These are phyloP conservation scores for Starmerella kuoi DNA, from an alignment of 805 yeast genomes.

Conservation along the genomic window DNA sequence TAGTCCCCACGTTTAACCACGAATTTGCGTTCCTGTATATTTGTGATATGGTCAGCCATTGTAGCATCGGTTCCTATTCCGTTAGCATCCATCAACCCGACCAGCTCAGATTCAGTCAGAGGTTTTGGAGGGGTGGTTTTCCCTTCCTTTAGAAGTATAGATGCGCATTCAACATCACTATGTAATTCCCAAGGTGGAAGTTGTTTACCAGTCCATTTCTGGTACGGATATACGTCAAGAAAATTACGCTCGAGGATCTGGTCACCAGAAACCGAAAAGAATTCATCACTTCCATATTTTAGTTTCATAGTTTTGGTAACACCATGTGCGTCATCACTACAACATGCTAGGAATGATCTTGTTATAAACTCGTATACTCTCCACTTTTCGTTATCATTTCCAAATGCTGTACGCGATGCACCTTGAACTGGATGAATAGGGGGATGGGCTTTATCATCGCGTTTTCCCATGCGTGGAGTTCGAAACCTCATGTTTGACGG, in stretches of 20 bases:
- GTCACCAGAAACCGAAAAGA: slow-evolving; percentile 60
- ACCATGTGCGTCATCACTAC: slow-evolving; percentile 85
- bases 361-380: slow-evolving; percentile 78
- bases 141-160: slow-evolving; percentile 57
- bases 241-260: slow-evolving; percentile 63
- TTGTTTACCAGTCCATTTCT: slow-evolving; percentile 54
- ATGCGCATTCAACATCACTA: slow-evolving; percentile 43
- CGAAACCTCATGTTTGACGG: slow-evolving; percentile 34
- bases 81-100: slow-evolving; percentile 88
- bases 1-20: slow-evolving; percentile 33
- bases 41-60: slow-evolving; percentile 92
- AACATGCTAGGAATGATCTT: slow-evolving; percentile 78
- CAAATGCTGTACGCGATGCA: slow-evolving; percentile 14
- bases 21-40: slow-evolving; percentile 57
- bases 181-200: slow-evolving; percentile 53
- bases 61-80: slow-evolving; percentile 99
- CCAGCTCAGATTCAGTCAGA: slow-evolving; percentile 84
- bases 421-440: slow-evolving; percentile 78
- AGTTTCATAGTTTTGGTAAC: slow-evolving; percentile 47
- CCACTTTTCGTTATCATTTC: slow-evolving; percentile 37
- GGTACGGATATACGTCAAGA: slow-evolving; percentile 67
- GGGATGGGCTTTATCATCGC: slow-evolving; percentile 94
- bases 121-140: slow-evolving; percentile 68
- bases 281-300: slow-evolving; percentile 68
- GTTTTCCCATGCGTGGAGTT: slow-evolving; percentile 67